Base-by-base conservation (phyloP, 2,329 filamentous ascomycete genomes). In the Colletotrichum simmondsii region DNA sequence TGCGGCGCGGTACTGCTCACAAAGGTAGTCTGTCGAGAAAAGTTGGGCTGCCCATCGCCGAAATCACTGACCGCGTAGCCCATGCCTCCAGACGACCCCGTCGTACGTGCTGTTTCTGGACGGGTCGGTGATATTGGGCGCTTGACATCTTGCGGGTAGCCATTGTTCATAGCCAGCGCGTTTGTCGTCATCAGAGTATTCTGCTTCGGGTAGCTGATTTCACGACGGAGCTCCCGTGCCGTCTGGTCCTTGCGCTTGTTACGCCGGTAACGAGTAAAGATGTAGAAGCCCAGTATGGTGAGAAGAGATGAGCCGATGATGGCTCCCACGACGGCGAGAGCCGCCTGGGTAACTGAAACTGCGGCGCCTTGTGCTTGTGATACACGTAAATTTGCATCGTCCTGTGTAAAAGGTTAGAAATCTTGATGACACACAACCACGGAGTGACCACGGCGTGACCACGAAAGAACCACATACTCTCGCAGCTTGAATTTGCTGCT, bases 221-320 rank as follows among this genome's bases (percentile, higher is more conserved):
- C 72, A 26, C 53, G 35, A 12, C 63, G 69, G n/a, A 71, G 30
- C 6, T 26, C 35, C 7, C 56, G 56, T 10, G 56, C 42, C n/a
- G 35, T 32, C 16, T 63, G 65, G 11, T 74, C 73, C 60, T 72
- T 75, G 49, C 65, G 74, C 68, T 78, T 77, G 35, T 76, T 77
- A 54, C 75, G 73, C 49, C 77, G 71, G 66, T 76, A 78, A 42
- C 82, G 80, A 12, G 80, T 72, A 30, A 85, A 77, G 22, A 83
- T 75, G 52, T 82, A 82, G 71, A 83, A 83, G 30, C 79, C 77
- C 3, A 81, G 62, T 4, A 84, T 80, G 0, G 82, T 84, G 37
- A 86, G 77, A 24, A 86, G 75, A 1, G 83, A 80, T 3, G 82
- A 83, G n/a, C 81, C 84, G 62, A 86, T 77, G 42, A 86, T 82